A percentile compares a stretch with the other conserved stretches of the same genome.
phyloP scores from a whole-genome alignment of 2,329 filamentous ascomycete genomes.

The Aureobasidium musti region DNA sequence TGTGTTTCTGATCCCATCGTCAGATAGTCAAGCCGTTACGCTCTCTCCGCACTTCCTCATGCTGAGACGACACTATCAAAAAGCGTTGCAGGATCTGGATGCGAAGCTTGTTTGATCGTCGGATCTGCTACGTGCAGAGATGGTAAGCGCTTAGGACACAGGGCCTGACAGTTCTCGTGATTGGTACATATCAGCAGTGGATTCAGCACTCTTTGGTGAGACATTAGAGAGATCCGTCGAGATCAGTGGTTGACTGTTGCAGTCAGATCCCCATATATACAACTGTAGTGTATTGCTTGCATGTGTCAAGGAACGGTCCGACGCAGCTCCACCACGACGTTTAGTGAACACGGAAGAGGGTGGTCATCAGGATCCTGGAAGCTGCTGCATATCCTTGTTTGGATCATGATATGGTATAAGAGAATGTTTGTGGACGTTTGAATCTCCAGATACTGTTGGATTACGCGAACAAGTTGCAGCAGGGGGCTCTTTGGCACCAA shows the following conservation, averaged over 20 bases:
- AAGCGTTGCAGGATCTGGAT: neutral
- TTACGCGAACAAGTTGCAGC: neutral
- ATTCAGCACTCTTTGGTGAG: neutral
- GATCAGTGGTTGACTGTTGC: neutral
- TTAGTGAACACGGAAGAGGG: neutral
- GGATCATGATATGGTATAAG: neutral
- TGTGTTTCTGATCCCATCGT: constrained; percentile 14
- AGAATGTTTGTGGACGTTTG: neutral
- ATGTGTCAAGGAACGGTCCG: constrained; percentile 11
- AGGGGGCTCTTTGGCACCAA: neutral
- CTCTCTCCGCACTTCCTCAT: neutral
- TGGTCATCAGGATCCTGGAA: neutral
- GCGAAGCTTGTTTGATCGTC: constrained; percentile 10
- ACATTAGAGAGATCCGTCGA: neutral
- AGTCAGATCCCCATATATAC: neutral
- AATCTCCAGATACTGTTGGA: neutral
- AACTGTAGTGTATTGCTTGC: neutral
- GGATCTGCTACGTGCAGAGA: neutral
- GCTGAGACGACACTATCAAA: neutral
- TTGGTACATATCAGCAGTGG: too few relatives aligned
- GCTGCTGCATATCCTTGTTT: neutral
- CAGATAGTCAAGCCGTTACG: constrained; percentile 1
- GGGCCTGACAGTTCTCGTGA: neutral
- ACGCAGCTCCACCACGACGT: neutral
- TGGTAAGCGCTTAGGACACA: neutral